Base-by-base conservation (phyloP, 1,139 yeast species). In the Neolecta irregularis region DNA sequence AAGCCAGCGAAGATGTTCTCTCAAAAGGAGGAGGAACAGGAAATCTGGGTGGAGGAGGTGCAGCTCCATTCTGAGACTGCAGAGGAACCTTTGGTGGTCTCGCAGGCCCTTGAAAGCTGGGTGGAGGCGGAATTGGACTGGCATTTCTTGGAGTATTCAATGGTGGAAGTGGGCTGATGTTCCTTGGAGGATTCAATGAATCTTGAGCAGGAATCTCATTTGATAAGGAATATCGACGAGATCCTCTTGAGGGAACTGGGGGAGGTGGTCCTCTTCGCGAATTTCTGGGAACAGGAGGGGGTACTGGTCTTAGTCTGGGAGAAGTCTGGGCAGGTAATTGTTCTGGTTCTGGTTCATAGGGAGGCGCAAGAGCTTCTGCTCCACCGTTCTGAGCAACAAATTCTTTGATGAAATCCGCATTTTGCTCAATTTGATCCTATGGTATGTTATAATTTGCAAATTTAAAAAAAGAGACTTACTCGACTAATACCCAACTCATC, bases 351-450 rank as follows among this genome's bases (percentile, higher is more conserved):
- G 24, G 31, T 17, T 13, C 29, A 34, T 25, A 11, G 36, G 88
- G 60, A 2, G 92, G 92, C 38, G 79, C 62, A 13, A 92, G 92
- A 2, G 93, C 92, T 49, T 79, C 93, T 30, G 78, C 55, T 0
- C 93, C 93, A 24, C 83, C 64, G 50, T 79, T 78, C 41, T 78
- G 91, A 1, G 88, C 91, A 54, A 46, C 35, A 26, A 38, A 42
- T 6, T 39, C 41, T 22, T 34, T 41, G 31, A 46, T 30, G 24
- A 38, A 31, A 3, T 44, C 47, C 12, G 85, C 64, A 51, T 80
- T 79, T 40, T 78, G 91, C 1, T 88, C 91, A 55, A 81, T 79
- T 85, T 78, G 77, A 47, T 80, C 93, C 49, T 80, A 92, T 0
- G 83, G 58, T n/a, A n/a, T n/a, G n/a, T n/a, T n/a, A n/a, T n/a